Conservation (phyloP, 129 eudicot genomes). For the Deinandra increscens region DNA sequence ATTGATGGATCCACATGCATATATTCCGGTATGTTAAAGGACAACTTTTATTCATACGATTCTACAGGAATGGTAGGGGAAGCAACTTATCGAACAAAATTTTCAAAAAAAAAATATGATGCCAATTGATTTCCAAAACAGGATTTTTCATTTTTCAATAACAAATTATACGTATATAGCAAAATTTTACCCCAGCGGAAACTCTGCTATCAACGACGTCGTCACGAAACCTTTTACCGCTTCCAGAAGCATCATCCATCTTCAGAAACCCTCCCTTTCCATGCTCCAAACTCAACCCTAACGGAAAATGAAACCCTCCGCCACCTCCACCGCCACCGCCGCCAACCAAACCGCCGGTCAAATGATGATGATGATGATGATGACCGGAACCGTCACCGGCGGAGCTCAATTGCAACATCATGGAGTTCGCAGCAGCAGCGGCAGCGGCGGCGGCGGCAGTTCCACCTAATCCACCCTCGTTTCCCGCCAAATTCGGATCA, state of each 20-base stretch:
- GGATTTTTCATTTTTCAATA: neutral
- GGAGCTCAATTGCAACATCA: conserved; percentile 88
- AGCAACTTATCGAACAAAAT: conserved; percentile 22
- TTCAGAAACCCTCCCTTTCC: conserved; percentile 66
- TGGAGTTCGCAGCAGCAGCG: conserved; percentile 42
- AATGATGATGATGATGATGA: too few relatives aligned
- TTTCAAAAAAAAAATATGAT: conserved; percentile 8
- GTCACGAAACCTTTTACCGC: conserved; percentile 66
- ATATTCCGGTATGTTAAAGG: conserved; percentile 30
- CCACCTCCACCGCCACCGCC: conserved; percentile 40
- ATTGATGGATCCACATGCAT: conserved; percentile 31
- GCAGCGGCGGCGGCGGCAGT: too few relatives aligned
- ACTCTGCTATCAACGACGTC: conserved; percentile 65
- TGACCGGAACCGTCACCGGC: conserved; percentile 52
- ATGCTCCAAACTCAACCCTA: conserved; percentile 90
- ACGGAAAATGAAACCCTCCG: conserved; percentile 72
- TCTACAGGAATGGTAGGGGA: conserved; percentile 28
- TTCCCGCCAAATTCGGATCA: conserved; percentile 63
- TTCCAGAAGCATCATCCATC: conserved; percentile 70
- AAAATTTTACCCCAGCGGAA: conserved; percentile 36
- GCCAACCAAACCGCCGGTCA: conserved; percentile 22
- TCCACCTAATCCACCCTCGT: conserved; percentile 34
- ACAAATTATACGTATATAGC: neutral
- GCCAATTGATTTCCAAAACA: conserved; percentile 8
- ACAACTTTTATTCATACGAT: conserved; percentile 35